phyloP scores from a whole-genome alignment of 2,329 filamentous ascomycete genomes.

The Fusarium oxysporum region DNA sequence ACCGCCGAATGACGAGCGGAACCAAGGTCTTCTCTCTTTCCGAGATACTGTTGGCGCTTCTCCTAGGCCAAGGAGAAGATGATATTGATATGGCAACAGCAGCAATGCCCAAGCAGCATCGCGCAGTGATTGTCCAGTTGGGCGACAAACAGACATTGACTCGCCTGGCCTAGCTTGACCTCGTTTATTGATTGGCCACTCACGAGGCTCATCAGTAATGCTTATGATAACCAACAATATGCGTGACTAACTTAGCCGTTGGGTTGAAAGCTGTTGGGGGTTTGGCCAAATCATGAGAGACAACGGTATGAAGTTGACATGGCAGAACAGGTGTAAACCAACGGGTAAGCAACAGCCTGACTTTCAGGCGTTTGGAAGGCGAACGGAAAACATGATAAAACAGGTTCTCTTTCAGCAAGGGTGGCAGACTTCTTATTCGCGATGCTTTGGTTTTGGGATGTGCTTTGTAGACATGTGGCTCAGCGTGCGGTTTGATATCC shows the following conservation, averaged over 20 bases:
- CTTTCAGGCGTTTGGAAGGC: conserved; percentile 22
- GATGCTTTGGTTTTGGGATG: conserved; percentile 35
- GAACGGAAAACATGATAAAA: conserved; percentile 3
- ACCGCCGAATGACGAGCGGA: conserved; percentile 1
- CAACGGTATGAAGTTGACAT: not conserved
- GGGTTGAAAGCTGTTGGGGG: not conserved
- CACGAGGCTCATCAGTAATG: not conserved
- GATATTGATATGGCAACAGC: conserved; percentile 8
- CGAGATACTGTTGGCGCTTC: conserved; percentile 21
- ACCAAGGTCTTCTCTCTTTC: conserved; percentile 24
- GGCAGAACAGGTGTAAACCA: conserved; percentile 2
- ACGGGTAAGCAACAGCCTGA: conserved; percentile 9
- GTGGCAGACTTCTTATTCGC: conserved; percentile 30
- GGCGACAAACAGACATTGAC: conserved; percentile 10
- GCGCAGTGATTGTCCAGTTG: conserved; percentile 5
- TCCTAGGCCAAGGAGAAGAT: conserved; percentile 1
- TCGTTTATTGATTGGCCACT: not conserved
- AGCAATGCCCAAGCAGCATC: not conserved
- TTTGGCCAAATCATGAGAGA: not conserved
- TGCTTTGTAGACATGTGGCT: conserved; percentile 37
- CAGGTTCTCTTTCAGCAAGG: conserved; percentile 13
- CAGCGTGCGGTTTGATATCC: conserved; percentile 35
- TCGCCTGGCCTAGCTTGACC: conserved; percentile 3
- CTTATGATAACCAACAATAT: not conserved
- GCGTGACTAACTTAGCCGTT: not conserved